phyloP scores from a whole-genome alignment of 169 alveolate genomes.

The Plasmodium inui region DNA sequence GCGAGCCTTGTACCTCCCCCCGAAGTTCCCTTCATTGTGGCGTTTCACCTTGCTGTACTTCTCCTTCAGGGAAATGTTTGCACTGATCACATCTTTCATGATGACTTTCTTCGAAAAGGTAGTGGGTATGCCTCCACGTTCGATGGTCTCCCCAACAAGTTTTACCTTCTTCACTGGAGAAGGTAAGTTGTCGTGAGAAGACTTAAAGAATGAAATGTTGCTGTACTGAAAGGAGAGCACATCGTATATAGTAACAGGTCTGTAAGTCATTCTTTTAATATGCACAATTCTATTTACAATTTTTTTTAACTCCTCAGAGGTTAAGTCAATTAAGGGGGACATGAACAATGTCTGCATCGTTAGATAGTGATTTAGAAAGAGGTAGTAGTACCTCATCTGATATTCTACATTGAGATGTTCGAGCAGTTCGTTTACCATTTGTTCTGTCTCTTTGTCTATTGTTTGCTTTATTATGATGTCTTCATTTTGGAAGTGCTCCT shows the following conservation, averaged over 20 bases:
- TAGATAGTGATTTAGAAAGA: conserved; percentile 38
- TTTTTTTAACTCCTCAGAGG: conserved; percentile 26
- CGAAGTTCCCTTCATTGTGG: conserved; percentile 8
- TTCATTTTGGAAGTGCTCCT: conserved; percentile 12
- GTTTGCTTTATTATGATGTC: conserved; percentile 26
- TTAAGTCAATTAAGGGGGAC: conserved; percentile 22
- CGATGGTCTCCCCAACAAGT: conserved; percentile 23
- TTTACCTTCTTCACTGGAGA: conserved; percentile 61
- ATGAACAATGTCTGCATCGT: conserved; percentile 59
- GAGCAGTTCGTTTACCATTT: conserved; percentile 1
- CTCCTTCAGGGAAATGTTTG: conserved; percentile 37
- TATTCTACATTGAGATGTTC: conserved; percentile 52
- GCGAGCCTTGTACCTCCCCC: conserved; percentile 27
- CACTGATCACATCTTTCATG: conserved; percentile 52
- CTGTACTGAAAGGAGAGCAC: conserved; percentile 44
- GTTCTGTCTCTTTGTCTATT: conserved; percentile 20
- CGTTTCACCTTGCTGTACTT: conserved; percentile 27
- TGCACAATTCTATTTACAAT: conserved; percentile 23
- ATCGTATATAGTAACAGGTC: conserved; percentile 50
- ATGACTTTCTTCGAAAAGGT: conserved; percentile 36
- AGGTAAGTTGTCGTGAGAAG: conserved; percentile 23
- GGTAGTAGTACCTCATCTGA: conserved; percentile 43
- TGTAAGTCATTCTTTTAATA: conserved; percentile 17
- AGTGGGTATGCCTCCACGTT: conserved; percentile 63
- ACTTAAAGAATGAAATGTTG: conserved; percentile 21